phyloP scores from a whole-genome alignment of 768 basidiomycete genomes.

The Tulasnella calospora region DNA sequence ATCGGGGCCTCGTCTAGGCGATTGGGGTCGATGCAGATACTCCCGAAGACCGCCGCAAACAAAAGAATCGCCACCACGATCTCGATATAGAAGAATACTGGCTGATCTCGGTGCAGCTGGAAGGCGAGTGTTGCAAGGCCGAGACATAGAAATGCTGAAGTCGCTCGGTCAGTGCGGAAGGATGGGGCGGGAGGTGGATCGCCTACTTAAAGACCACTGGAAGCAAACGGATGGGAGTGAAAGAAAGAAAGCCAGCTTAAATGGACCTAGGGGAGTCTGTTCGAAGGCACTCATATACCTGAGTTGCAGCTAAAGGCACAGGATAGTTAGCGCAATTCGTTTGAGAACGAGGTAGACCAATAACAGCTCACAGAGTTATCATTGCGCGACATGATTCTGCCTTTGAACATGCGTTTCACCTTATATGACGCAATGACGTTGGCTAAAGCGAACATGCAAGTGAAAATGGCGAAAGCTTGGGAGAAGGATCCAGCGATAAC shows the following conservation, averaged over 20 bases:
- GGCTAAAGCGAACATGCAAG: conserved; percentile 7
- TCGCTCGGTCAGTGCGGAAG: not conserved
- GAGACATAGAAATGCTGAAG: not conserved
- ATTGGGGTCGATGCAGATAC: not conserved
- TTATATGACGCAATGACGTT: not conserved
- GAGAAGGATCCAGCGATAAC: not conserved
- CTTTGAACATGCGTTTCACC: not conserved
- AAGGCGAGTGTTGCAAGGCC: not conserved
- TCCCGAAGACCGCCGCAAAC: not conserved
- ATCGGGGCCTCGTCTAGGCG: not conserved
- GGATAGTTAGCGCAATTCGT: not conserved
- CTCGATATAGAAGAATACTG: not conserved
- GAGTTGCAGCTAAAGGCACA: not conserved
- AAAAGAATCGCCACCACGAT: not conserved
- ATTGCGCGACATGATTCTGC: conserved; percentile 4
- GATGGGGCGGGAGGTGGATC: not conserved
- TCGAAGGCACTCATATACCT: not conserved
- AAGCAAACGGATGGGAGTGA: conserved; percentile 1
- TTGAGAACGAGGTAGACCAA: too few species aligned
- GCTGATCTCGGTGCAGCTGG: not conserved
- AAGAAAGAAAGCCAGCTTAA: not conserved
- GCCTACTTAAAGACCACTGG: conserved; percentile 9
- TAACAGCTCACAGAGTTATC: not conserved
- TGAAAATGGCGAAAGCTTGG: conserved; percentile 8
- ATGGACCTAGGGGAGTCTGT: not conserved